Conservation (phyloP, 192 early-diverging fungal species). For the Backusella sp. region DNA sequence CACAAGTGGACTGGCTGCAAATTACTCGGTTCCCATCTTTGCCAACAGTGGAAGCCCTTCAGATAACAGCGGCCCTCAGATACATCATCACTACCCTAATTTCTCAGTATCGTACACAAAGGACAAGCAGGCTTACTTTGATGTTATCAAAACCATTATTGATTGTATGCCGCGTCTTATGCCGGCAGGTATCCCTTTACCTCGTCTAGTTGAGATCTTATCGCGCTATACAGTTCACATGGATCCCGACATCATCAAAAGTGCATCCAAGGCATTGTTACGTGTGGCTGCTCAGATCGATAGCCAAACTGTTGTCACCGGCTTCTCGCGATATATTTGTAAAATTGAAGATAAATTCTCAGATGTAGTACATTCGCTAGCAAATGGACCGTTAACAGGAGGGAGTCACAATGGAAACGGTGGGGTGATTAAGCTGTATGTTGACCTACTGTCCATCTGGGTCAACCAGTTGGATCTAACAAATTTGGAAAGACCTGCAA, state of each 20-base stretch:
- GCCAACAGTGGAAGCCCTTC: slow-evolving; percentile 5
- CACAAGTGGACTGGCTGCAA: slow-evolving; percentile 9
- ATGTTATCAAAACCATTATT: slow-evolving; percentile 69
- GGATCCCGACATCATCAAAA: slow-evolving; percentile 77
- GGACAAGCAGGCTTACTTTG: slow-evolving; percentile 63
- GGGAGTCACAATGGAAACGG: slow-evolving; percentile 27
- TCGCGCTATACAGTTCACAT: slow-evolving; percentile 78
- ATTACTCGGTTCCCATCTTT: slow-evolving; percentile 34
- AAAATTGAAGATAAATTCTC: slow-evolving; percentile 53
- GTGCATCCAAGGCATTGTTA: slow-evolving; percentile 60
- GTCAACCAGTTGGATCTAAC: slow-evolving; percentile 43
- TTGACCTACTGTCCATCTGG: slow-evolving; percentile 61
- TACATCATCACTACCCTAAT: slow-evolving; percentile 43
- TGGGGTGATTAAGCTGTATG: slow-evolving; percentile 65
- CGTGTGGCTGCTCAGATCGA: slow-evolving; percentile 65
- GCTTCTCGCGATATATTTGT: slow-evolving; percentile 49
- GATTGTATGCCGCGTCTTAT: slow-evolving; percentile 69
- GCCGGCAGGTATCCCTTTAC: slow-evolving; percentile 60
- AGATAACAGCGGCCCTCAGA: slow-evolving; percentile 28
- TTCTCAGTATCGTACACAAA: slow-evolving; percentile 51
- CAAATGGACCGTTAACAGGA: slow-evolving; percentile 26
- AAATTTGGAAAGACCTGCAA: slow-evolving; percentile 14
- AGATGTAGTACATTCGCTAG: slow-evolving; percentile 38
- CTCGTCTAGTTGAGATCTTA: slow-evolving; percentile 76
- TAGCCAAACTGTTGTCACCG: slow-evolving; percentile 49